phyloP scores from a whole-genome alignment of 139 green algal species.

The Micractinium conductrix region DNA sequence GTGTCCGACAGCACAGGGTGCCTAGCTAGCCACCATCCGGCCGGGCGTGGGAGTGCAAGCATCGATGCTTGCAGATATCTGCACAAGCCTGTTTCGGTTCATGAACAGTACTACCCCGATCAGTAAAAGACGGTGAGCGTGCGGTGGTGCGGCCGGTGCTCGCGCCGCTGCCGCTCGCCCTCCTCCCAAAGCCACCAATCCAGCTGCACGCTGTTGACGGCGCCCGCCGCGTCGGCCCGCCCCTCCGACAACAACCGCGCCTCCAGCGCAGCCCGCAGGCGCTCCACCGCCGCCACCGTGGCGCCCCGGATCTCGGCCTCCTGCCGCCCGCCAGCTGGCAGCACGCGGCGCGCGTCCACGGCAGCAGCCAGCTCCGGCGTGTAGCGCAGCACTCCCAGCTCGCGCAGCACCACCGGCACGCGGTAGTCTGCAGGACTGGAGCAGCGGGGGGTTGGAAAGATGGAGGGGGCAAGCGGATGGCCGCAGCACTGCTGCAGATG shows the following conservation, averaged over 20 bases:
- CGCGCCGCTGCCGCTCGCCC: conserved; percentile 59
- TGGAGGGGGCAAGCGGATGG: neutral
- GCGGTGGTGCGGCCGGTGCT: conserved; percentile 74
- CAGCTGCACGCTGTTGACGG: conserved; percentile 59
- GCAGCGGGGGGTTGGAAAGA: neutral
- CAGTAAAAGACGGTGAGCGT: conserved; percentile 84
- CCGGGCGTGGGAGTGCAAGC: no score
- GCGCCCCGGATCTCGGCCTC: conserved; percentile 82
- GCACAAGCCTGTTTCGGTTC: no score
- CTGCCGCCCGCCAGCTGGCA: conserved; percentile 59
- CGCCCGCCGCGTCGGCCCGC: neutral
- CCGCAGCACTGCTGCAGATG: no score
- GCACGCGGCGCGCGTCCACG: conserved; percentile 49
- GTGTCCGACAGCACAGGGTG: no score
- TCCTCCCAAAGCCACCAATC: conserved; percentile 90
- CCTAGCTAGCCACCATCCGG: no score
- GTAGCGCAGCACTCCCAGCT: conserved; percentile 76
- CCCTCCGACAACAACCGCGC: neutral
- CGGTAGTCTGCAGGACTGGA: conserved; percentile 72
- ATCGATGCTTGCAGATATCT: no score
- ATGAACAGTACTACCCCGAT: no score
- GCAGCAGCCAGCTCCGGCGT: conserved; percentile 35
- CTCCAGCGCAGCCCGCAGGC: conserved; percentile 49
- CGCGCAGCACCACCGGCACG: conserved; percentile 75
- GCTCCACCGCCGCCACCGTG: conserved; percentile 75